These are phyloP conservation scores for Yamadazyma trypodendri DNA, from an alignment of 1,139 yeast genomes.

Conservation along the genomic window DNA sequence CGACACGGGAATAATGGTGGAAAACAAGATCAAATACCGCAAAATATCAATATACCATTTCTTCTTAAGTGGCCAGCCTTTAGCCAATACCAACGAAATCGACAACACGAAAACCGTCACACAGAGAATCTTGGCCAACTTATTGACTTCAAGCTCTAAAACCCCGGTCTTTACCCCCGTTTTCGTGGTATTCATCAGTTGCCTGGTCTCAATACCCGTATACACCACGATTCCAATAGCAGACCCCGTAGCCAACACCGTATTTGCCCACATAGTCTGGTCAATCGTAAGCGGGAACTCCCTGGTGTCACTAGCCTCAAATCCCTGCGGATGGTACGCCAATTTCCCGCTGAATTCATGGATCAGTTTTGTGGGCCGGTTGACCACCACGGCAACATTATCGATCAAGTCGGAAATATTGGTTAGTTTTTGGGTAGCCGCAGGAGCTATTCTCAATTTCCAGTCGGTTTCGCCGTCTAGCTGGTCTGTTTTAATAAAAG, in stretches of 20 bases:
- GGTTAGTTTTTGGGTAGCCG: slow-evolving; percentile 62
- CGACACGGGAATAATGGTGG: slow-evolving; percentile 95
- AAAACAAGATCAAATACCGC: slow-evolving; percentile 86
- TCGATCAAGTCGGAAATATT: slow-evolving; percentile 34
- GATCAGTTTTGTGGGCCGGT: slow-evolving; percentile 80
- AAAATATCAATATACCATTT: slow-evolving; percentile 88
- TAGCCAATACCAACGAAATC: slow-evolving; percentile 70
- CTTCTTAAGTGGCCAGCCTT: slow-evolving; percentile 63
- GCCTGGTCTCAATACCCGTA: slow-evolving; percentile 92
- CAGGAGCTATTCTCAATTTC: slow-evolving; percentile 82
- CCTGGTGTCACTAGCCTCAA: slow-evolving; percentile 26
- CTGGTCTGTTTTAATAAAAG: slow-evolving; percentile 95
- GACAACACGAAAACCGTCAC: slow-evolving; percentile 80
- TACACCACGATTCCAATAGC: slow-evolving; percentile 86
- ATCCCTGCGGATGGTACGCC: slow-evolving; percentile 37
- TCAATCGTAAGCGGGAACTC: slow-evolving; percentile 76
- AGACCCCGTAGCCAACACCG: slow-evolving; percentile 91
- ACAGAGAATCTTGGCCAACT: slow-evolving; percentile 83
- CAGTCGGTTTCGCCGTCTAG: slow-evolving; percentile 99
- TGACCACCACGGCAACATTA: slow-evolving; percentile 57
- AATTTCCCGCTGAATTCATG: slow-evolving; percentile 78
- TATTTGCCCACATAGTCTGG: slow-evolving; percentile 97
- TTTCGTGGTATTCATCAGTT: slow-evolving; percentile 86
- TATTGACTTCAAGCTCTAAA: slow-evolving; percentile 86
- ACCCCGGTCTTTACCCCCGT: slow-evolving; percentile 91